Base-by-base conservation (phyloP, 257 asterid genomes). In the Forsythia viridissima region DNA sequence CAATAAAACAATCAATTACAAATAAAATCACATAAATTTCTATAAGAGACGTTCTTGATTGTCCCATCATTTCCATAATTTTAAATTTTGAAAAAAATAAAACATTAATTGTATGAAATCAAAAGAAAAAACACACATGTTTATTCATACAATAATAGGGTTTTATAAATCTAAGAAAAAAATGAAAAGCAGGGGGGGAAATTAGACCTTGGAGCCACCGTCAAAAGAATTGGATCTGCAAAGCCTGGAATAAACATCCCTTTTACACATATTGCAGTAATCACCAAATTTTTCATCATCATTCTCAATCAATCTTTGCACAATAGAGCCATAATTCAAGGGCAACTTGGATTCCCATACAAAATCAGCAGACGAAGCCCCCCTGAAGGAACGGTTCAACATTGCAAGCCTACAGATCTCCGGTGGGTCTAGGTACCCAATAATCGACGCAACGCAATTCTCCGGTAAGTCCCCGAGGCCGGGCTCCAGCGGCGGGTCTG, bases 311-410 rank as follows among this genome's bases (percentile, higher is more conserved):
- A 94, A 86, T 73, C 92, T 91, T 37, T 72, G 83, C 66, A 89
- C 87, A 15, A 94, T 88, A 61, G 90, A 85, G 37, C 30, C 85
- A 78, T 91, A 94, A 86, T 94, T 92, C 51, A 63, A 3, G 0
- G 97, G 98, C 83, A 94, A 80, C 79, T 94, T 94, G 0, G 94
- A 91, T 36, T 85, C 94, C 98, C 97, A 94, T 16, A 94, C 92
- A 77, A 90, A 92, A 88, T 94, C 97, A 5, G 98, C 97, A 6
- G 88, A 84, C 68, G 96, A 84, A 15, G 98, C 98, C 44, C 90
- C 90, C 3, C 93, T 84, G 71, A 92, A 91, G 73, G 94, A 93
- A 77, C 90, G 87, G 72, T 91, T 93, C 77, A 93, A 34, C 87
- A 81, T 81, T 48, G 98, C 87, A 7, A 93, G 79, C 46, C 82